Evolutionary conservation across 2,329 filamentous ascomycete species (phyloP), one percentile per base, ranked within the genome.

Genomic region (Xylariaceae sp.): DNA sequence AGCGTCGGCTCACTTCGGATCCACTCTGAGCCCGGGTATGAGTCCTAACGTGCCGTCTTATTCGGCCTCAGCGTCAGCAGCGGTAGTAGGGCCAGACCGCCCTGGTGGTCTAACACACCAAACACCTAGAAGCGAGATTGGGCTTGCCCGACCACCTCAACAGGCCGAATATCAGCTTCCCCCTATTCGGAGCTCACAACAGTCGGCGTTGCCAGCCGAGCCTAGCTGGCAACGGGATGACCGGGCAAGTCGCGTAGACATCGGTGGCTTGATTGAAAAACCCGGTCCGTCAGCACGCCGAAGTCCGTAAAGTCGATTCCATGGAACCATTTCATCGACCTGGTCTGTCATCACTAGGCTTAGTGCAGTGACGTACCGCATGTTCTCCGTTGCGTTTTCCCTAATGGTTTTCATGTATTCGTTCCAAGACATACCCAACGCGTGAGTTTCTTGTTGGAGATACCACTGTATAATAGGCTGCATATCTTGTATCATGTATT

Each of bases 261-360:
- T 85, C 53, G 78, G 75, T 11, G 81, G 81, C 2, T 71, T 82
- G 60, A 80, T 87, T 60, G 82, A 82, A 56, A 80, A 74, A 65
- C 75, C 77, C 19, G 76, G 76, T 58, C 71, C 64, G 57, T 42
- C 64, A 55, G 53, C 62, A 17, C 58, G 57, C 43, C 58, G 55
- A 40, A 55, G 57, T 36, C 44, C 51, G 45, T 51, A 36, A 50
- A 31, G 22, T 19, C 22, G 14, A 39, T 39, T 51, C 48, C 19
- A 31, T 44, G 43, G 22, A 44, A 47, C 41, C 11, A 40, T n/a
- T 52, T 45, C 33, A 39, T 38, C 30, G 17, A 27, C 38, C 19
- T 42, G 18, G 41, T 38, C 42, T 39, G 14, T 17, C 18, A 31
- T 42, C 35, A 17, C 44, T 1, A 22, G 15, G 18, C 40, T 40